Evolutionary conservation across 768 basidiomycete genomes (phyloP), one percentile per base, ranked within the genome.

Genomic region (Paxillus ammoniavirescens): DNA sequence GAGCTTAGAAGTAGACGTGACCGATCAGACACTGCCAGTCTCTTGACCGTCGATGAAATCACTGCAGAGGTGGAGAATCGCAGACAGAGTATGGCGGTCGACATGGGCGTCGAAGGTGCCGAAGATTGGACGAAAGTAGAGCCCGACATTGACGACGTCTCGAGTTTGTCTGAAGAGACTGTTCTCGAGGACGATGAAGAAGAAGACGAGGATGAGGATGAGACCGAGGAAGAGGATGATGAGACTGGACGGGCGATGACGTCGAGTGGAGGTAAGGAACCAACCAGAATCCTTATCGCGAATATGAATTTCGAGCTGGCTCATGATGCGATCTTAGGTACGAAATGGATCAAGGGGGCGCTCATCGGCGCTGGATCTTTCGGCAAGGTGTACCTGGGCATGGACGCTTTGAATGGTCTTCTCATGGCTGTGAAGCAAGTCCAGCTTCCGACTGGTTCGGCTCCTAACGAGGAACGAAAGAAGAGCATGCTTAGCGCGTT

Each of bases 341-440:
- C 88, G 66, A 97, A 96, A 70, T 98, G 95, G 94, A 93, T 95
- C 73, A 95, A 95, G 62, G 94, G 93, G 45, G 94, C 94, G 9
- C 81, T 97, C 61, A 96, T 97, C 58, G 93, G 95, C 56, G 89
- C 93, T 42, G 93, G 93, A 4, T 96, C 94, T 0, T 96, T 96
- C 64, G 93, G 94, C 48, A 92, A 93, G 65, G 93, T 97, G 37
- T 97, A 93, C 71, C 84, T 97, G 9, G 93, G 93, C 33, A 93
- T 97, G 92, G 94, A 95, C 70, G 91, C 93, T 1, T 81, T 89
- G 17, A 89, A 80, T 47, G 94, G 94, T 23, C 75, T 94, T 18
- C 78, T 98, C 57, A 97, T 98, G 94, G 94, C 94, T 37, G 94
- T 98, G 59, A 98, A 98, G 74, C 94, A 98, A 77, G 94, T 98